phyloP scores from a whole-genome alignment of 805 yeast species.

The Saturnispora halmiae region DNA sequence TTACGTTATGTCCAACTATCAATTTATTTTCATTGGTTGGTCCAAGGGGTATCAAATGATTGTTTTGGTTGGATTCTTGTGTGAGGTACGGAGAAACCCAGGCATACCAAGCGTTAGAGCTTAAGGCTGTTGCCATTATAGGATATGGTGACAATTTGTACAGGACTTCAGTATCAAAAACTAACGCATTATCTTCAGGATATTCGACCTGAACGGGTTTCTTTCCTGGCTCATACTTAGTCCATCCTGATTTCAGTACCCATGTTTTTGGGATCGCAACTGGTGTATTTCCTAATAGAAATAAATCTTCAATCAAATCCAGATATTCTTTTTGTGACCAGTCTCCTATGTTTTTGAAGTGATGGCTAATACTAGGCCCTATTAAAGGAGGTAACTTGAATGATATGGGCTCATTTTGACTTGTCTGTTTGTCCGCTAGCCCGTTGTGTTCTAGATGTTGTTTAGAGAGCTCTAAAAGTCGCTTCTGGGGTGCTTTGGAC shows the following conservation, averaged over 20 bases:
- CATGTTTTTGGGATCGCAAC: slow-evolving; percentile 42
- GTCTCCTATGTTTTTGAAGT: slow-evolving; percentile 64
- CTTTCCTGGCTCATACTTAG: slow-evolving; percentile 50
- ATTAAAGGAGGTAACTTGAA: slow-evolving; percentile 61
- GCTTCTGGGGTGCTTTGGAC: slow-evolving; percentile 12
- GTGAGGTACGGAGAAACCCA: slow-evolving; percentile 89
- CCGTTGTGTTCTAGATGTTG: slow-evolving; percentile 43
- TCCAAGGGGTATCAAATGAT: slow-evolving; percentile 71
- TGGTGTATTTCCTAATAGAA: slow-evolving; percentile 26
- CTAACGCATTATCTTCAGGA: slow-evolving; percentile 66
- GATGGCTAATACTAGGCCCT: slow-evolving; percentile 73
- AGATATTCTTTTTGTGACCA: slow-evolving; percentile 53
- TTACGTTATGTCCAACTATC: slow-evolving; percentile 82
- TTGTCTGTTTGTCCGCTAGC: slow-evolving; percentile 68
- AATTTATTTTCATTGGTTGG: slow-evolving; percentile 31
- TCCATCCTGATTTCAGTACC: slow-evolving; percentile 70
- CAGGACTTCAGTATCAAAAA: slow-evolving; percentile 84
- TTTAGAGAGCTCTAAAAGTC: slow-evolving; percentile 46
- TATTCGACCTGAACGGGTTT: slow-evolving; percentile 48
- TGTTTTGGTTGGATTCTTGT: slow-evolving; percentile 39
- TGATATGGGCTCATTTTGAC: slow-evolving; percentile 47
- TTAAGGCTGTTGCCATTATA: slow-evolving; percentile 70
- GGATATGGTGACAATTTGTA: slow-evolving; percentile 70
- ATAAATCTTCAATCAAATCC: slow-evolving; percentile 39
- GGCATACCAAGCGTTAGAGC: slow-evolving; percentile 77